Conservation (phyloP, 2,329 filamentous ascomycete species). For the Fusarium sublunatum region DNA sequence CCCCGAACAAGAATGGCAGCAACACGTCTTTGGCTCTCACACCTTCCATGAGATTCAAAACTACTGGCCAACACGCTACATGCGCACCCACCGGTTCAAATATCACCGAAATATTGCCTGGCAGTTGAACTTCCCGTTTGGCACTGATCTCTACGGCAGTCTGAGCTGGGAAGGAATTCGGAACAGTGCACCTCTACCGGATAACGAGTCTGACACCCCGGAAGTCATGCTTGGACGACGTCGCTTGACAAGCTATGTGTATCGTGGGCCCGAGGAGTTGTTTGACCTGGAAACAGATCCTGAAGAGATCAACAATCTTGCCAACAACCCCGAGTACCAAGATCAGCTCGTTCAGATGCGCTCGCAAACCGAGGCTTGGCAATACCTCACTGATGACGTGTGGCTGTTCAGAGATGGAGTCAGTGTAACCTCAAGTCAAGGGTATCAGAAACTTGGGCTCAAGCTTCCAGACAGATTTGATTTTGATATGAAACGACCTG, state of each 20-base stretch:
- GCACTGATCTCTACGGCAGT: constrained; percentile 55
- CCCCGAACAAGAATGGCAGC: neutral
- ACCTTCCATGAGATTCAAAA: constrained; percentile 63
- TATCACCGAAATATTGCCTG: constrained; percentile 60
- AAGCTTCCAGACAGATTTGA: constrained; percentile 3
- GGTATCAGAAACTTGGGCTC: constrained; percentile 3
- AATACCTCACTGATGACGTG: constrained; percentile 1
- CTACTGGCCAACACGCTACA: constrained; percentile 61
- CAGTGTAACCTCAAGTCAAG: neutral
- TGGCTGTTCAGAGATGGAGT: constrained; percentile 12
- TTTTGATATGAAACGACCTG: constrained; percentile 6
- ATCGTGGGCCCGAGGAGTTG: constrained; percentile 57
- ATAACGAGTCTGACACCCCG: neutral
- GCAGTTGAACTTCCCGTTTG: constrained; percentile 61
- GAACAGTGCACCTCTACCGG: constrained; percentile 45
- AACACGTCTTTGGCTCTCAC: constrained; percentile 59
- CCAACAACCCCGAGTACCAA: neutral
- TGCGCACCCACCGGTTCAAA: constrained; percentile 54
- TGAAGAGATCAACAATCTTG: constrained; percentile 54
- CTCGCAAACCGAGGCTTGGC: constrained; percentile 2
- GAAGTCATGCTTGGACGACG: constrained; percentile 51
- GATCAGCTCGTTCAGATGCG: neutral
- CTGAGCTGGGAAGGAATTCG: constrained; percentile 60
- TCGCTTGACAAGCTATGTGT: constrained; percentile 55
- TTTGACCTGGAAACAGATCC: constrained; percentile 60